phyloP scores from a whole-genome alignment of 768 basidiomycete genomes.

The Boletus eberwhitei region DNA sequence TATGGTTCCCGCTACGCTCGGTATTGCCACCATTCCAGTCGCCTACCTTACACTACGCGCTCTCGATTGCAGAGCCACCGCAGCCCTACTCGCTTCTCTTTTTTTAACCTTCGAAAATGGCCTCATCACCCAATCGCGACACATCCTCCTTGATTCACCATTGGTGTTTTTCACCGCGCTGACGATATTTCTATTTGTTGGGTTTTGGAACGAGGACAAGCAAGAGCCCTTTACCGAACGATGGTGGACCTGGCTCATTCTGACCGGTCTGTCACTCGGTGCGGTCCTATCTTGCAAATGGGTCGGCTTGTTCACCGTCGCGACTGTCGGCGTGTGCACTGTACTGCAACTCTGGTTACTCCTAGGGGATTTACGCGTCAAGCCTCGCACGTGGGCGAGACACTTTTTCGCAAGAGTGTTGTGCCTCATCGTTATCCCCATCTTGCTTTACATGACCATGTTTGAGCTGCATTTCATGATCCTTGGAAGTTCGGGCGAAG shows the following conservation, averaged over 20 bases:
- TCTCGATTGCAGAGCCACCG: constrained; percentile 88
- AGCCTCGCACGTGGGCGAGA: constrained; percentile 68
- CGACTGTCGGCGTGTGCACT: constrained; percentile 85
- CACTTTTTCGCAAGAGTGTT: constrained; percentile 90
- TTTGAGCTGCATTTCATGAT: constrained; percentile 94
- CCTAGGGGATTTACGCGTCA: constrained; percentile 80
- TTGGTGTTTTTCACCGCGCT: constrained; percentile 97
- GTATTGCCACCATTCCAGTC: constrained; percentile 84
- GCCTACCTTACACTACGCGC: constrained; percentile 92
- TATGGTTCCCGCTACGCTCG: constrained; percentile 86
- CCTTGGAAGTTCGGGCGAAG: constrained; percentile 87
- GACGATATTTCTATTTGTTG: constrained; percentile 80
- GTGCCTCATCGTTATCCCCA: constrained; percentile 83
- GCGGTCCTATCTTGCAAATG: constrained; percentile 95
- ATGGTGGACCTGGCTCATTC: constrained; percentile 92
- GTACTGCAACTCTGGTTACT: constrained; percentile 84
- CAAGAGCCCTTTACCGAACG: constrained; percentile 73
- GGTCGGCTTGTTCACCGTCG: constrained; percentile 98
- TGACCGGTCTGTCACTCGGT: constrained; percentile 87
- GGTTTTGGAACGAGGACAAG: constrained; percentile 90
- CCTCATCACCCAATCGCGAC: constrained; percentile 90
- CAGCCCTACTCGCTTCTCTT: constrained; percentile 85
- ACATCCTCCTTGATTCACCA: constrained; percentile 98
- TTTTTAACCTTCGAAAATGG: constrained; percentile 98
- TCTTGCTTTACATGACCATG: constrained; percentile 93